phyloP scores from a whole-genome alignment of 768 basidiomycete genomes.

The Austroboletus eburneus region DNA sequence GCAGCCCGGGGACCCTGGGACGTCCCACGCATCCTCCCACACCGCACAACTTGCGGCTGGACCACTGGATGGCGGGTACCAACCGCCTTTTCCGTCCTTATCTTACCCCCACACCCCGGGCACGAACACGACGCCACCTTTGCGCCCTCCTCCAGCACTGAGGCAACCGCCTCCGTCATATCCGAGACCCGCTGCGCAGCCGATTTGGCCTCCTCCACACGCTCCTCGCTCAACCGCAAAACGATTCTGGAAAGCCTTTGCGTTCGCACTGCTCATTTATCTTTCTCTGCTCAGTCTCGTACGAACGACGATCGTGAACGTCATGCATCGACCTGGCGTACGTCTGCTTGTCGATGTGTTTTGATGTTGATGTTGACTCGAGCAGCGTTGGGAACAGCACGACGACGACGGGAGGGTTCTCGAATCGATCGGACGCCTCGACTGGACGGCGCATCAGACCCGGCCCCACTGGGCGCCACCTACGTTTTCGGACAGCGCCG shows the following conservation, averaged over 20 bases:
- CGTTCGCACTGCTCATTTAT: constrained; percentile 10
- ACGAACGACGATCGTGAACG: no score
- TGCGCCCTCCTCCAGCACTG: neutral
- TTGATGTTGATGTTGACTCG: no score
- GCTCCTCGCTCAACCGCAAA: constrained; percentile 2
- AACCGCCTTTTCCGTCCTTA: no score
- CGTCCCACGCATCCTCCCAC: no score
- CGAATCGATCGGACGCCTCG: constrained; percentile 2
- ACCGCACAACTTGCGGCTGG: neutral
- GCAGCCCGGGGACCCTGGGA: neutral
- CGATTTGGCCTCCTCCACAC: neutral
- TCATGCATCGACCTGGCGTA: no score
- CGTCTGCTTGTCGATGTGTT: no score
- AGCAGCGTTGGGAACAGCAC: no score
- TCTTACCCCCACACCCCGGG: no score
- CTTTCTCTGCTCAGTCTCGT: neutral
- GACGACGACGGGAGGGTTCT: constrained; percentile 16
- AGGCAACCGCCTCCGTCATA: constrained; percentile 13
- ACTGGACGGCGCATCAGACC: constrained; percentile 15
- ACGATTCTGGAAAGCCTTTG: constrained; percentile 16
- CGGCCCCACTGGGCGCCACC: constrained; percentile 18
- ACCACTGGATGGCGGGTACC: neutral
- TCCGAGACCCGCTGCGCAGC: neutral
- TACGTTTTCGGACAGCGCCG: constrained; percentile 11
- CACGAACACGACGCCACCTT: neutral